Base-by-base conservation (phyloP, 805 yeast genomes). In the Monosporozyma aquatica region DNA sequence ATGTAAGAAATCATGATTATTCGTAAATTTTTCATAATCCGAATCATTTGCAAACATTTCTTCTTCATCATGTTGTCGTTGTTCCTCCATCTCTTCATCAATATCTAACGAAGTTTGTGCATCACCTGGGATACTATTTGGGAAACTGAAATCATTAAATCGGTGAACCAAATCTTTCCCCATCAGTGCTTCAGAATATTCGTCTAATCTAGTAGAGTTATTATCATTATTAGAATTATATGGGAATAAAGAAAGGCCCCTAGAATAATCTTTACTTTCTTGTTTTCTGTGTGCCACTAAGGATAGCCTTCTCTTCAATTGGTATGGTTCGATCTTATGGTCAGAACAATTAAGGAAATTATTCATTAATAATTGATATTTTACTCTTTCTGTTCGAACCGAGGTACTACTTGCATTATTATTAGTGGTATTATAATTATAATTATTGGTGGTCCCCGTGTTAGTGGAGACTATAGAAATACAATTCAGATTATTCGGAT, bases 241-340 rank as follows among this genome's bases (percentile, higher is more conserved):
- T n/a, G n/a, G n/a, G n/a, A n/a, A n/a, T n/a, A n/a, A n/a, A n/a
- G n/a, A n/a, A n/a, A n/a, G n/a, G n/a, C n/a, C n/a, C n/a, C n/a
- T n/a, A n/a, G n/a, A n/a, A n/a, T n/a, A n/a, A n/a, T n/a, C n/a
- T n/a, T n/a, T n/a, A n/a, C n/a, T n/a, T 15, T 32, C 22, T 10
- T 18, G 3, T 10, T n/a, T 32, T 32, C 35, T 18, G 5, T 32
- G 35, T 2, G 22, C 11, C 2, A 23, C 13, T 9, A 18, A 10
- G 10, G 23, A 11, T 22, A 40, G 34, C 13, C 15, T 33, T 26
- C 11, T 32, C 18, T 39, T 33, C 18, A 42, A 33, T 33, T 36
- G 35, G 30, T 43, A 47, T 9, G 53, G 47, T 32, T 53, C 50
- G 8, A 44, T 50, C 17, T 42, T 32, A 32, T 52, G 46, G 5